Conservation (phyloP, 2,329 filamentous ascomycete species). For the Beauveria rudraprayagi region DNA sequence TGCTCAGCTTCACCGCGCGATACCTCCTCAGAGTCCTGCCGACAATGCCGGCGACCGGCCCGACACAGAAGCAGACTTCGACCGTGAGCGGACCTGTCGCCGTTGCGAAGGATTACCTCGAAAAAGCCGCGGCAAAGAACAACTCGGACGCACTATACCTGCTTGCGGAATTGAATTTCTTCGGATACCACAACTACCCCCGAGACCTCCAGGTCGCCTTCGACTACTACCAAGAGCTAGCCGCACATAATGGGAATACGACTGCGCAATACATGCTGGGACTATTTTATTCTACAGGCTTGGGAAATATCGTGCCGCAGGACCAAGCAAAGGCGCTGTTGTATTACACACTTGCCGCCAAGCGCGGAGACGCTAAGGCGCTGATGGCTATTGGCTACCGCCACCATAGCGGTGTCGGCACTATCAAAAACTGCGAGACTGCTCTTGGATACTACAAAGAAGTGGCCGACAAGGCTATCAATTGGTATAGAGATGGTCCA, state of each 20-base stretch:
- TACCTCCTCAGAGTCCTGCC: constrained; percentile 42
- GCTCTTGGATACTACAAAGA: constrained; percentile 84
- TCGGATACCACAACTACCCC: constrained; percentile 86
- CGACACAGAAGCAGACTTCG: constrained; percentile 29
- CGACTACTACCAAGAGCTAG: constrained; percentile 70
- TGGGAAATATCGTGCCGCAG: constrained; percentile 69
- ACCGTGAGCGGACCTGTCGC: constrained; percentile 35
- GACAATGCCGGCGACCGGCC: constrained; percentile 39
- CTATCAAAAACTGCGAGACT: constrained; percentile 75
- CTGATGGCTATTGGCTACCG: constrained; percentile 92
- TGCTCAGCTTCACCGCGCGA: constrained; percentile 34
- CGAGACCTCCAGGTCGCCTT: constrained; percentile 75
- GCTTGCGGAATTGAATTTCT: constrained; percentile 91
- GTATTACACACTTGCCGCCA: constrained; percentile 90
- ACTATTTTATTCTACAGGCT: constrained; percentile 89
- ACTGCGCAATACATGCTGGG: constrained; percentile 95
- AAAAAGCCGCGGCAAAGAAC: constrained; percentile 44
- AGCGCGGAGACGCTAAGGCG: constrained; percentile 71
- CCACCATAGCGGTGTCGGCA: constrained; percentile 76
- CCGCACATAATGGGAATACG: constrained; percentile 70
- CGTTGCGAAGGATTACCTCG: constrained; percentile 44
- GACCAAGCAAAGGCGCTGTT: constrained; percentile 88
- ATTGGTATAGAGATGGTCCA: constrained; percentile 80
- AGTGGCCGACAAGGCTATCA: constrained; percentile 87
- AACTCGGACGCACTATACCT: constrained; percentile 82